These are phyloP conservation scores for Lonicera japonica DNA, from an alignment of 129 eudicot genomes.

Conservation along the genomic window DNA sequence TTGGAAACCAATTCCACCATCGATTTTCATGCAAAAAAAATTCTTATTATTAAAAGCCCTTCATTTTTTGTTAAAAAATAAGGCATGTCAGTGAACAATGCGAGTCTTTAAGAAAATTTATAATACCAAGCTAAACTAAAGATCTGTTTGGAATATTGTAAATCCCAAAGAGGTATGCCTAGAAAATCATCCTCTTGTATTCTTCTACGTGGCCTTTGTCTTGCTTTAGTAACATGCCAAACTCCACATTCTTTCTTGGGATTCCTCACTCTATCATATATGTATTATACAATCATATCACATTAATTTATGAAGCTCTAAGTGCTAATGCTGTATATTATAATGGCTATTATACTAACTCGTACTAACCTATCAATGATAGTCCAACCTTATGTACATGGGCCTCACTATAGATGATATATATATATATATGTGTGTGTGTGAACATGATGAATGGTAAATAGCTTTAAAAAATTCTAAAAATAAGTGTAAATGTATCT, in stretches of 20 bases:
- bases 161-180: conserved; percentile 42
- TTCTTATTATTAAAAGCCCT: conserved; percentile 9
- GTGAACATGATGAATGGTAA: too few relatives aligned
- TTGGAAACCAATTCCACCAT: conserved; percentile 15
- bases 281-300: not conserved
- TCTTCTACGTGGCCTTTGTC: conserved; percentile 26
- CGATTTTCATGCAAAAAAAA: conserved; percentile 43
- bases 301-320: not conserved
- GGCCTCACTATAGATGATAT: not conserved
- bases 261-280: conserved; percentile 22
- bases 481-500: too few relatives aligned
- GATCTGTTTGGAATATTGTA: conserved; percentile 35
- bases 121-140: conserved; percentile 13
- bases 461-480: too few relatives aligned
- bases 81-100: conserved; percentile 23
- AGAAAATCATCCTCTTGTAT: conserved; percentile 12
- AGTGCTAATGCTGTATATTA: not conserved
- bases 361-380: not conserved
- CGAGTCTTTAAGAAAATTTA: conserved; percentile 3
- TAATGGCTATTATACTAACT: not conserved
- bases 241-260: conserved; percentile 43
- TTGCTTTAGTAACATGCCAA: conserved; percentile 51
- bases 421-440: not conserved
- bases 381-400: conserved; percentile 1
- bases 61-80: conserved; percentile 18